Evolutionary conservation across 331 rosid genomes (phyloP), one percentile per base, ranked within the genome.

Genomic region (Prunus yedoensis): DNA sequence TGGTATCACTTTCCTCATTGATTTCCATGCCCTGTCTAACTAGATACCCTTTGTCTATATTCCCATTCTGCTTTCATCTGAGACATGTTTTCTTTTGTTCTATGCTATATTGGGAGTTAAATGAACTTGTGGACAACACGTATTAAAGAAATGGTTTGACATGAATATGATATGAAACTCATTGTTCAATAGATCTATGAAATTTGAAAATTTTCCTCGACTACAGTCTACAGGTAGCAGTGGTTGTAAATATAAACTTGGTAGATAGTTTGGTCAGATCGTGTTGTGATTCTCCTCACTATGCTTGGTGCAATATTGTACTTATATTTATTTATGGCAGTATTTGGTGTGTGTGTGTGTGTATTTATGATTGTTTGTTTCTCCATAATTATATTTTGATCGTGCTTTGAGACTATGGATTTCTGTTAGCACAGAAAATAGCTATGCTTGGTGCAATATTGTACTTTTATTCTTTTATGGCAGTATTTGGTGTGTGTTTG

Each of bases 81-180:
- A n/a, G 62, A 59, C 61, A 45, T 6, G 23, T 73, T 71, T 70
- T 73, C 25, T 73, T 58, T 58, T 63, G 30, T 43, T 16, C 35
- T 21, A 30, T 53, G 38, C 11, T 64, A 32, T 25, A 13, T 49
- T 15, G 38, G 20, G n/a, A 68, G 50, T n/a, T 5, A 10, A 47
- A 8, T 14, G 57, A 23, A 23, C 56, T 23, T 67, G 17, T 46
- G 15, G 41, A 12, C 15, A 47, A 11, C 2, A 47, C 23, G 2
- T 38, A 58, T 4, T 58, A 9, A 41, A 32, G 8, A 9, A 12
- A n/a, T 64, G 9, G 10, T 18, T 38, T 58, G 10, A 52, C 28
- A 66, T 41, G 66, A 27, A 32, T 17, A 25, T 9, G 38, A 53
- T 32, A 16, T 23, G 14, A 59, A 43, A 60, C 43, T 56, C 54